Base-by-base conservation (phyloP, 495 filamentous ascomycete genomes). In the Daldinia grandis region DNA sequence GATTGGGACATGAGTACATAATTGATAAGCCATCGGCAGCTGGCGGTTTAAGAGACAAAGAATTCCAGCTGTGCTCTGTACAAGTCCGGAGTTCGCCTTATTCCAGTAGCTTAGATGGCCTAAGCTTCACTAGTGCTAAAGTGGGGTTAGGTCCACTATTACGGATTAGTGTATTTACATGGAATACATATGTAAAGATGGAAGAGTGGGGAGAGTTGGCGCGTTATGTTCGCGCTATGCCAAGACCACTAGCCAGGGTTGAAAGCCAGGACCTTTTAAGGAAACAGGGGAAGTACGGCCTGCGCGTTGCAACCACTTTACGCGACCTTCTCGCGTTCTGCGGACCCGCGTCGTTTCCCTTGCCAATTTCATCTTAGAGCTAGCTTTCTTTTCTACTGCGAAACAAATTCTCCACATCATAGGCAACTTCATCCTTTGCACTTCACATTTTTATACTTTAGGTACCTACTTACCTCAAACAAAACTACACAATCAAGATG, bases 401-500 rank as follows among this genome's bases (percentile, higher is more conserved):
- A n/a, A 63, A 40, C 14, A 61, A 15, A 35, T 50, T 37, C 30
- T 28, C 31, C 35, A 62, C 24, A 56, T 63, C 31, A 31, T 25
- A 40, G 15, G 27, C 27, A 25, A 54, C 50, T 54, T 72, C 37
- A 25, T 49, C 31, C 5, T 51, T 61, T 35, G 5, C 25, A 30
- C 42, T 47, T 47, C 19, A 4, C 42, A 24, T 10, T 30, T 30
- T 53, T 10, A 51, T 25, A 12, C 19, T 12, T 25, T 8, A 21
- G 5, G 31, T 33, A 10, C 31, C n/a, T n/a, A 19, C n/a, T 17
- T 49, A 21, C 49, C 27, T 55, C 24, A n/a, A 33, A n/a, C 17
- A 15, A 53, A 56, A 56, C 28, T 14, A 56, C 30, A 33, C 30
- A 44, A 25, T 64, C 40, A 71, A 69, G 17, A 93, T 93, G 91